Evolutionary conservation across 106 monocot species (phyloP).

Genomic region (Phalaenopsis aphrodite): DNA sequence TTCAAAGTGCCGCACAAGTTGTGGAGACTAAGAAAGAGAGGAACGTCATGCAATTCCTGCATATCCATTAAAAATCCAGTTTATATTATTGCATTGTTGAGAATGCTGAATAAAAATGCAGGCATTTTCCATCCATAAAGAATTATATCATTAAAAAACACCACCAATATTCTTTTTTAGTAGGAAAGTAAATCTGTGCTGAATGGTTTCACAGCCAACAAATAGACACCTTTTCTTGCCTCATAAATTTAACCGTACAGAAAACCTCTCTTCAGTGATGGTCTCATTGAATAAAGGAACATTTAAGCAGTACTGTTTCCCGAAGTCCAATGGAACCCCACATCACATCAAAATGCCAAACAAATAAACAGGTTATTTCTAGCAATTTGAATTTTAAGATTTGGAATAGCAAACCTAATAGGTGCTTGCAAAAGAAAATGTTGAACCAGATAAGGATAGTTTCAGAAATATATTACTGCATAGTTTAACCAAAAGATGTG

Average conservation of each 20-base stretch:
- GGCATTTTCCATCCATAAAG: background rate
- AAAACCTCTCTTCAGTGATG: background rate
- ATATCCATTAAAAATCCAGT: slow-evolving; percentile 1
- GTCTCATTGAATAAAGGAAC: background rate
- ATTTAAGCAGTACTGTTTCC: background rate
- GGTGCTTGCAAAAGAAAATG: too few relatives aligned
- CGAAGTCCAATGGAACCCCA: background rate
- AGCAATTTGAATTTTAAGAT: too few relatives aligned
- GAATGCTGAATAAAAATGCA: background rate
- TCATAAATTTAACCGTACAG: background rate
- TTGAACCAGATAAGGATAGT: too few relatives aligned
- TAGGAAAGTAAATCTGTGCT: background rate
- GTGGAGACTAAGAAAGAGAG: slow-evolving; percentile 89
- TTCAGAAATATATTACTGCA: too few relatives aligned
- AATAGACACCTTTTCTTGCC: background rate
- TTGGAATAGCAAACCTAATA: too few relatives aligned
- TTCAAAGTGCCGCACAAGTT: slow-evolving; percentile 76
- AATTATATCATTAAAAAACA: background rate
- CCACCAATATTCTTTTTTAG: background rate
- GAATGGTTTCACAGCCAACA: background rate
- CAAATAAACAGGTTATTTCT: too few relatives aligned
- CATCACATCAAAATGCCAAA: too few relatives aligned
- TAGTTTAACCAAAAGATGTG: too few relatives aligned
- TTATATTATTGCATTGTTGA: background rate
- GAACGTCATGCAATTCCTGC: slow-evolving; percentile 79